Conservation (phyloP, 192 early-diverging fungal genomes). For the Coemansia reversa region DNA sequence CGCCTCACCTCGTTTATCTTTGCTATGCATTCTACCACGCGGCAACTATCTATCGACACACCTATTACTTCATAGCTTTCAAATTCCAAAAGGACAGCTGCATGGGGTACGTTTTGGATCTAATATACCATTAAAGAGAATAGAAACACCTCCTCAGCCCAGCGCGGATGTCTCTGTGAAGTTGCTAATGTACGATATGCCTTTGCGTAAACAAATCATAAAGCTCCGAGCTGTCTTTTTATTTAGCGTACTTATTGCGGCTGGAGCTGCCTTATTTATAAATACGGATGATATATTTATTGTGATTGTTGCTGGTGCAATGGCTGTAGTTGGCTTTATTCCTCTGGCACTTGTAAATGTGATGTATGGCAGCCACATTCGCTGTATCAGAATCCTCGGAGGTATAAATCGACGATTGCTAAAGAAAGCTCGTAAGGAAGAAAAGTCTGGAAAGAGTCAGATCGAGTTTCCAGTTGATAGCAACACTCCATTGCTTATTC, state of each 20-base stretch:
- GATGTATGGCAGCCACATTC: constrained; percentile 37
- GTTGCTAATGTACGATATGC: constrained; percentile 52
- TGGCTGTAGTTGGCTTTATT: constrained; percentile 35
- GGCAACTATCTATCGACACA: neutral
- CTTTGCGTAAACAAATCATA: constrained; percentile 25
- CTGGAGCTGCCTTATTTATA: constrained; percentile 31
- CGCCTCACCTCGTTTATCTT: neutral
- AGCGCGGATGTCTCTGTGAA: constrained; percentile 8
- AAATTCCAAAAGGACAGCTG: neutral
- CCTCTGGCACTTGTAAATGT: constrained; percentile 32
- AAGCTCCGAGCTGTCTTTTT: constrained; percentile 39
- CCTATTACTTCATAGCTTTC: neutral
- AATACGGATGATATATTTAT: constrained; percentile 33
- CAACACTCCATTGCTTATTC: constrained; percentile 35
- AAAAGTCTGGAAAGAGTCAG: constrained; percentile 21
- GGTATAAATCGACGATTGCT: constrained; percentile 19
- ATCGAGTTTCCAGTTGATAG: constrained; percentile 36
- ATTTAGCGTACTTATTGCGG: constrained; percentile 31
- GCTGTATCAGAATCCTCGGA: constrained; percentile 40
- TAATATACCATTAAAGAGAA: neutral
- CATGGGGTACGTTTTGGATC: neutral
- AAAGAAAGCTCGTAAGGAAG: constrained; percentile 9
- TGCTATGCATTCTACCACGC: neutral
- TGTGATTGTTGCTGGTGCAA: constrained; percentile 22
- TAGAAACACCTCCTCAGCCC: neutral